These are phyloP conservation scores for Chlorella sp. DNA, from an alignment of 139 green algal species.

Conservation along the genomic window DNA sequence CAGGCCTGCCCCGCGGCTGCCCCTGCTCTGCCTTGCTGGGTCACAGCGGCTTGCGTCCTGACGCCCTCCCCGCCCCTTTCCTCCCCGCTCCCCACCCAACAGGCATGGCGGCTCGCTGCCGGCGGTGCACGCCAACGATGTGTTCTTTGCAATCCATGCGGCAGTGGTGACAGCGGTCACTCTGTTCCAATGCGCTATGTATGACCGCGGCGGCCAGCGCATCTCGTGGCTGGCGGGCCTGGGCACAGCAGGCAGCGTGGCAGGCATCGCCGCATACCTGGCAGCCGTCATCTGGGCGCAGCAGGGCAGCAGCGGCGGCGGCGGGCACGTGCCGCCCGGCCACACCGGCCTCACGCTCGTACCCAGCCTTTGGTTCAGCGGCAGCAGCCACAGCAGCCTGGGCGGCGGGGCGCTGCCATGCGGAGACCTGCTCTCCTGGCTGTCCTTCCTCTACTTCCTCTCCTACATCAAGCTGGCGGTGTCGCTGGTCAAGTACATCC, in stretches of 20 bases:
- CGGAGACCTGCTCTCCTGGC: constrained; percentile 35
- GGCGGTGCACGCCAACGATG: constrained; percentile 71
- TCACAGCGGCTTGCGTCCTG: too few relatives aligned
- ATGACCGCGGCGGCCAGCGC: constrained; percentile 49
- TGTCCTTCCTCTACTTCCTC: constrained; percentile 64
- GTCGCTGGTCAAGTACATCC: constrained; percentile 73
- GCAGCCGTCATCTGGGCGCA: neutral
- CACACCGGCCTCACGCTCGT: neutral
- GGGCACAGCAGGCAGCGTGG: constrained; percentile 1
- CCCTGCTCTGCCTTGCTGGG: too few relatives aligned
- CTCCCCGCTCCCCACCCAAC: too few relatives aligned
- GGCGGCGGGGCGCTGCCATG: neutral
- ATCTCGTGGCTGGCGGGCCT: constrained; percentile 22
- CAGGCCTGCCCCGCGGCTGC: too few relatives aligned
- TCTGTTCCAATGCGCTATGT: constrained; percentile 57
- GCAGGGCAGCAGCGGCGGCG: neutral
- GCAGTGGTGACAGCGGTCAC: constrained; percentile 44
- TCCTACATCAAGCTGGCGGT: constrained; percentile 67
- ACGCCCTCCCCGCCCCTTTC: too few relatives aligned
- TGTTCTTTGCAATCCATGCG: constrained; percentile 66
- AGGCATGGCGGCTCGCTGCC: constrained; percentile 42
- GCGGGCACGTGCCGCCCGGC: neutral
- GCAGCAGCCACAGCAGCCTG: neutral
- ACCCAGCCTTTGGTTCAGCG: too few relatives aligned
- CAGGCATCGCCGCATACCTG: constrained; percentile 10